Evolutionary conservation across 139 green algal species (phyloP), one percentile per base, ranked within the genome.

Genomic region (Mychonastes homosphaera): DNA sequence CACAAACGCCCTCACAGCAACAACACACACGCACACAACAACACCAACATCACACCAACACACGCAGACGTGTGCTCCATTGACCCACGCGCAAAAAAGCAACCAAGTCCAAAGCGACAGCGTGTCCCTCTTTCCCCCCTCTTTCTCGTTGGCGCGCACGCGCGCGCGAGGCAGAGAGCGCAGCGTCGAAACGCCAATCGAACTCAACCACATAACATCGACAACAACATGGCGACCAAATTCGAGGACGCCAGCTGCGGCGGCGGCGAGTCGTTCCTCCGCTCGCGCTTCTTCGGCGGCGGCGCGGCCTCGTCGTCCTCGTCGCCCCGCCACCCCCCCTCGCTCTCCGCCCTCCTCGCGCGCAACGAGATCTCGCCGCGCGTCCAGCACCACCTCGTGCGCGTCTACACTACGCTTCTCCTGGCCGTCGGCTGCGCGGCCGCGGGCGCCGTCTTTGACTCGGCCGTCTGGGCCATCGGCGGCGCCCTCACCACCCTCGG

Each of bases 321-420:
- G 18, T 4, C 16, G 3, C 21, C 13, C 18, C 21, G 51, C 29
- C 3, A 15, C 27, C 16, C n/a, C n/a, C n/a, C n/a, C n/a, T n/a
- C n/a, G n/a, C n/a, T n/a, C n/a, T 10, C 6, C 43, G 3, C 1
- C 2, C 1, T 39, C 29, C 4, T 26, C 26, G 12, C 12, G 8
- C 27, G 21, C 12, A 48, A 4, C 4, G 6, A 13, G 52, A 19
- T 13, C 13, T 50, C 2, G 19, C 12, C 23, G 36, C 2, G 21
- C 15, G 6, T 23, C 16, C 36, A 23, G 2, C 7, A 19, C 27
- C 45, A n/a, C 4, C 32, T 53, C 18, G 3, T 54, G 49, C 64
- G 78, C 64, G 81, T 89, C 1, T 90, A 90, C 51, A 27, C 65
- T 1, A 89, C 81, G 1, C 61, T 90, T 0, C 38, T 74, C 0